Conservation (phyloP, 768 basidiomycete species). For the Leccinum aurantiacum region DNA sequence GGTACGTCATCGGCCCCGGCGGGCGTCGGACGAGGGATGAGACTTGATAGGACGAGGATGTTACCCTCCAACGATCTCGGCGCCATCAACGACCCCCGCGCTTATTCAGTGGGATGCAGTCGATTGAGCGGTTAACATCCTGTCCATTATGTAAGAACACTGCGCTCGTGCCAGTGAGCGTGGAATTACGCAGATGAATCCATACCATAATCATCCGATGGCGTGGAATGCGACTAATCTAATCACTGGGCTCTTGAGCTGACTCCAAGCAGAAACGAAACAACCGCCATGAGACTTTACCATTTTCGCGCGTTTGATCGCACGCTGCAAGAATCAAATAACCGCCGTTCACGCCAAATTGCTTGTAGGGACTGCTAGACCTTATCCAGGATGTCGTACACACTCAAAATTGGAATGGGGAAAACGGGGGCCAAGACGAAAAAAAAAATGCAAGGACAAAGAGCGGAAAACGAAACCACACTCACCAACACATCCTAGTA, state of each 20-base stretch:
- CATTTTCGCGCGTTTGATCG: not conserved
- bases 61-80: slow-evolving; percentile 6
- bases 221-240: not conserved
- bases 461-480: slow-evolving; percentile 18
- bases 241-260: not conserved
- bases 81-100: not conserved
- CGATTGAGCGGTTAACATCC: not conserved
- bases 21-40: not conserved
- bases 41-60: slow-evolving; percentile 15
- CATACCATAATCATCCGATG: not conserved
- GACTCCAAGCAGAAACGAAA: not conserved
- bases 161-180: not conserved
- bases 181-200: not conserved
- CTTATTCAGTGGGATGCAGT: not conserved
- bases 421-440: not conserved
- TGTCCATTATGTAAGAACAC: not conserved
- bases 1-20: not conserved
- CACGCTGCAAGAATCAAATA: not conserved
- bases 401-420: not conserved
- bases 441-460: not conserved
- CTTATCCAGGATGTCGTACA: not conserved
- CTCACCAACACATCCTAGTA: slow-evolving; percentile 87
- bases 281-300: not conserved
- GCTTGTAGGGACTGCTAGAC: not conserved
- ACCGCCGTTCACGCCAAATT: not conserved